Evolutionary conservation across 176 grass and related monocot genomes (phyloP).

Genomic region (Calamus simplicifolius): DNA sequence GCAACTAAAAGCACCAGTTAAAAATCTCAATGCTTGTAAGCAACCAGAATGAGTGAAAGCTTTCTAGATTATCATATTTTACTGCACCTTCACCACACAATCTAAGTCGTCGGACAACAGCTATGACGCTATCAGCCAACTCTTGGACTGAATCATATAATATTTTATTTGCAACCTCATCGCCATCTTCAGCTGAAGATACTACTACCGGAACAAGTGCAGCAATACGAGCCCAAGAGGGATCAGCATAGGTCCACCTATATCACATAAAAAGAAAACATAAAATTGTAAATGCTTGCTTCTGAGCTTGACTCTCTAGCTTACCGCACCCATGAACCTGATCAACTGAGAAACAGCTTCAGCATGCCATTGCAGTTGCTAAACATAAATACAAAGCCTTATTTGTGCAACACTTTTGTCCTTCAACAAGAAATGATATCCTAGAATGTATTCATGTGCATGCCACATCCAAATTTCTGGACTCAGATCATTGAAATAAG

Average conservation of each 20-base stretch:
- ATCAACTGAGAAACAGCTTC: too few relatives aligned
- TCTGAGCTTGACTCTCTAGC: background rate
- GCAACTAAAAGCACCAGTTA: constrained; percentile 15
- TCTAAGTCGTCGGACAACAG: constrained; percentile 71
- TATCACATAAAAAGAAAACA: constrained; percentile 4
- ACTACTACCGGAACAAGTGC: constrained; percentile 91
- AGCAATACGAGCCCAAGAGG: constrained; percentile 97
- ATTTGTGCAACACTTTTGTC: too few relatives aligned
- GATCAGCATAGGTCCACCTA: constrained; percentile 97
- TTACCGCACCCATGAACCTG: too few relatives aligned
- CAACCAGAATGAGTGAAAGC: too few relatives aligned
- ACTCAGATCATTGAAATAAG: too few relatives aligned
- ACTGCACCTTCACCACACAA: constrained; percentile 79
- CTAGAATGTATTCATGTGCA: too few relatives aligned
- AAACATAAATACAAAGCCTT: too few relatives aligned
- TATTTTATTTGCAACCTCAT: constrained; percentile 97
- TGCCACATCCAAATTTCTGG: too few relatives aligned
- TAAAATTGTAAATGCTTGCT: constrained; percentile 2
- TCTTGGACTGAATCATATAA: constrained; percentile 76
- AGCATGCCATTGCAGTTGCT: too few relatives aligned
- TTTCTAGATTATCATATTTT: background rate
- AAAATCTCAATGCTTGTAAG: too few relatives aligned
- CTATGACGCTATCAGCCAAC: constrained; percentile 84
- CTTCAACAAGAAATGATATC: too few relatives aligned
- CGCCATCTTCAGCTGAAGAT: constrained; percentile 81